A percentile compares a stretch with the other conserved stretches of the same genome.
Conservation (phyloP, 78 protist genomes). For the Dictyostelium brefeldianum region DNA sequence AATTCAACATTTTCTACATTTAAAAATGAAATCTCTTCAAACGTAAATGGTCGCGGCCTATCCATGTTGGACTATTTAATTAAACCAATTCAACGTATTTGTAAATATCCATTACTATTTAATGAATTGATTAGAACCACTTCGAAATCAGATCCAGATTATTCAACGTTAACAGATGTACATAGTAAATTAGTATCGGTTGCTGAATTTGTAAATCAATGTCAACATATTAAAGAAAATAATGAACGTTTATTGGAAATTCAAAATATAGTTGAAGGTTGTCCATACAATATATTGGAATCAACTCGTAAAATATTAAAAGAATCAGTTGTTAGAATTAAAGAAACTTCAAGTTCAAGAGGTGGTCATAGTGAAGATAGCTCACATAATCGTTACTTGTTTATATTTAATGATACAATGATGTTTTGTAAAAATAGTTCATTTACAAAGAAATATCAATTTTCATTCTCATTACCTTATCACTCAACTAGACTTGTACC, state of each 20-base stretch:
- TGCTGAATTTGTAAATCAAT: slow-evolving; percentile 73
- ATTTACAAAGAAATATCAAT: slow-evolving; percentile 44
- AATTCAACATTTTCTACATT: slow-evolving; percentile 25
- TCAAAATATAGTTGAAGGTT: slow-evolving; percentile 41
- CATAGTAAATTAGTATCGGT: slow-evolving; percentile 34
- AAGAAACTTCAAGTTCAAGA: background rate
- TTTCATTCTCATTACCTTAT: slow-evolving; percentile 23
- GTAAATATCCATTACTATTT: slow-evolving; percentile 82
- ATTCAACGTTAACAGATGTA: slow-evolving; percentile 23
- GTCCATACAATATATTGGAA: slow-evolving; percentile 42
- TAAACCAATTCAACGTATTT: slow-evolving; percentile 81
- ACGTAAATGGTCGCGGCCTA: slow-evolving; percentile 39
- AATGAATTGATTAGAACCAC: slow-evolving; percentile 50
- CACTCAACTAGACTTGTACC: background rate
- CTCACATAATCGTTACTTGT: slow-evolving; percentile 19
- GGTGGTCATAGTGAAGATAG: background rate
- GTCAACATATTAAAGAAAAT: slow-evolving; percentile 15
- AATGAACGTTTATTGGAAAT: slow-evolving; percentile 28
- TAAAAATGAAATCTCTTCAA: slow-evolving; percentile 12
- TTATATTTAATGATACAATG: slow-evolving; percentile 39
- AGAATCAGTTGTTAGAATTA: slow-evolving; percentile 17
- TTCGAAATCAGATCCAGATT: slow-evolving; percentile 23
- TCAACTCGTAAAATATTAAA: slow-evolving; percentile 35
- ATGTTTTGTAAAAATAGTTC: slow-evolving; percentile 15
- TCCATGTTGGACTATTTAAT: slow-evolving; percentile 67